Evolutionary conservation across 2,329 filamentous ascomycete genomes (phyloP), one percentile per base, ranked within the genome.

Genomic region (Apiospora kogelbergensis): DNA sequence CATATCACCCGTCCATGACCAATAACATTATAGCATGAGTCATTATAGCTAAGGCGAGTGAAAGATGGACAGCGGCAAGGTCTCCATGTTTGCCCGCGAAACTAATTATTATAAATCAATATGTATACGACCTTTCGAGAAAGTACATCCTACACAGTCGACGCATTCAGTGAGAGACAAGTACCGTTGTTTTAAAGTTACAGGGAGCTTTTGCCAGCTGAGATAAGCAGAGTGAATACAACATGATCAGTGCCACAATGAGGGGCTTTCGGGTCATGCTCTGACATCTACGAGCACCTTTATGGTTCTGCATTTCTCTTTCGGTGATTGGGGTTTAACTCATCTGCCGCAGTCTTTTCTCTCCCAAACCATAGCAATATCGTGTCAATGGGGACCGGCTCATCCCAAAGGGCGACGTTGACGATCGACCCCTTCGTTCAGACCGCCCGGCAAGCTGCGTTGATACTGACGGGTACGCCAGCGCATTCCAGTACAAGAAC

Each of bases 401-500:
- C 86, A 73, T 89, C 88, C 87, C 88, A 91, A 2, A 91, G 86
- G 0, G 89, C 88, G 22, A 91, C 84, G 70, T 91, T 91, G 2
- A 91, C 83, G 0, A 91, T 82, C 0, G 85, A 87, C 0, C 89
- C 89, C 45, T 85, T 81, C 0, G 83, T 81, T 65, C 83, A 81
- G 3, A 89, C 84, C 0, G 85, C 82, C 24, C 82, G 77, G 48
- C 84, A 87, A 72, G 78, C 87, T 72, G 70, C 75, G 45, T 81
- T 75, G 5, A 85, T 73, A n/a, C 81, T 85, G 0, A 80, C 80
- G 20, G 85, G 82, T 24, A 90, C 86, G 7, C 89, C 89, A 0
- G 89, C 88, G 41, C 88, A 88, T 71, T 91, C 89, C 71, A 90
- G 89, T 0, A 87, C 85, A 1, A 90, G 81, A 73, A 90, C 85